A percentile compares a stretch with the other conserved stretches of the same genome.
Conservation (phyloP, 2,329 filamentous ascomycete species). For the Lojkania enalia region DNA sequence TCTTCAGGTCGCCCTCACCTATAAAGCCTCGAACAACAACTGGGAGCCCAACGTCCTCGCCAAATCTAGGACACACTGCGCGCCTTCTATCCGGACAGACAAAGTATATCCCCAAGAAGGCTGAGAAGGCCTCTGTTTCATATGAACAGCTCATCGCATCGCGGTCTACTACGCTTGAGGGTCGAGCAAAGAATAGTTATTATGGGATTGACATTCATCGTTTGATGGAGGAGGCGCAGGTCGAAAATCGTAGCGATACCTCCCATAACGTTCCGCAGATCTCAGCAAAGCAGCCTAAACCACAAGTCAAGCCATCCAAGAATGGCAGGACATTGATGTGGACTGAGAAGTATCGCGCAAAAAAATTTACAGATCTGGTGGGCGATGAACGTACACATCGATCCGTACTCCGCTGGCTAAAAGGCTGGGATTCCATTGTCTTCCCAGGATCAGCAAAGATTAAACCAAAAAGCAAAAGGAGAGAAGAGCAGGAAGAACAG, state of each 20-base stretch:
- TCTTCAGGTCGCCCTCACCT: slow-evolving; percentile 34
- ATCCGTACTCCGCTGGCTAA: slow-evolving; percentile 88
- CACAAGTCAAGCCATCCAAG: slow-evolving; percentile 27
- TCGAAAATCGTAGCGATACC: slow-evolving; percentile 40
- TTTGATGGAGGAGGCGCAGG: slow-evolving; percentile 71
- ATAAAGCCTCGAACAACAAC: slow-evolving; percentile 19
- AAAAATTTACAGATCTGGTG: slow-evolving; percentile 87
- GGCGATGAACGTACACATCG: slow-evolving; percentile 95
- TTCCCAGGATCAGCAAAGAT: slow-evolving; percentile 75
- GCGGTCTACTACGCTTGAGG: slow-evolving; percentile 64
- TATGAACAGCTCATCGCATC: slow-evolving; percentile 71
- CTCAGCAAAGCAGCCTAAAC: slow-evolving; percentile 44
- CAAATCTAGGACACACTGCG: slow-evolving; percentile 25
- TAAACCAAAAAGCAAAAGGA: slow-evolving; percentile 52
- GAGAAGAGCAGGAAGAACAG: slow-evolving; percentile 66
- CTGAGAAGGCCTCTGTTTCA: slow-evolving; percentile 51
- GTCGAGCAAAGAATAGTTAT: slow-evolving; percentile 73
- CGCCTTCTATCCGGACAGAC: slow-evolving; percentile 61
- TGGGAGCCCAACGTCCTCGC: slow-evolving; percentile 18
- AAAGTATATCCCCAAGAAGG: slow-evolving; percentile 60
- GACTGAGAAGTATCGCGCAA: slow-evolving; percentile 96
- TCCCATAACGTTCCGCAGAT: slow-evolving; percentile 26
- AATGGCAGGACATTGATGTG: slow-evolving; percentile 66
- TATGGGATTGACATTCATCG: slow-evolving; percentile 92
- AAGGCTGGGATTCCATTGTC: slow-evolving; percentile 89